phyloP scores from a whole-genome alignment of 192 early-diverging fungal species.

The Entomortierella beljakovae region DNA sequence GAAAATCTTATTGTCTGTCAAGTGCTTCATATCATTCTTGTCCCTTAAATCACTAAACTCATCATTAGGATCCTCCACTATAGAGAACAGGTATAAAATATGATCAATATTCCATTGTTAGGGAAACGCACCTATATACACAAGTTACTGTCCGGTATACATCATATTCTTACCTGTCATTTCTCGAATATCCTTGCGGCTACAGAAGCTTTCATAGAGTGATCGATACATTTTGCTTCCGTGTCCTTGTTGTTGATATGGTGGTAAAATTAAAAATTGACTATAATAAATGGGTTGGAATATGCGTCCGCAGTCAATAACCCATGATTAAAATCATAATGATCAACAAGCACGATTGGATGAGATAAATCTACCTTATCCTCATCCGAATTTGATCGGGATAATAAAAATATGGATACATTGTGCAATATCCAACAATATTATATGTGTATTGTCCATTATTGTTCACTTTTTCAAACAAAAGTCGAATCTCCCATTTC shows the following conservation, averaged over 20 bases:
- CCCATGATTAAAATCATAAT: neutral
- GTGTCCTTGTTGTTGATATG: conserved; percentile 86
- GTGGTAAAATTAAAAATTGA: conserved; percentile 95
- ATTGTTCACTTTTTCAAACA: conserved; percentile 66
- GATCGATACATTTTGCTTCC: conserved; percentile 78
- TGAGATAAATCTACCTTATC: conserved; percentile 72
- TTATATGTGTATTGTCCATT: conserved; percentile 67
- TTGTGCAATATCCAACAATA: conserved; percentile 86
- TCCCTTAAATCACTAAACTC: conserved; percentile 89
- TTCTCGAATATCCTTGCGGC: conserved; percentile 62
- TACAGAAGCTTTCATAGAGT: conserved; percentile 65
- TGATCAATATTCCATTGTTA: too few species aligned
- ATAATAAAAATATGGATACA: conserved; percentile 89
- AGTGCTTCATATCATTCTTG: conserved; percentile 77
- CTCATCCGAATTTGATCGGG: conserved; percentile 82
- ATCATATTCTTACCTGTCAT: conserved; percentile 76
- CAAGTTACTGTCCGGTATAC: too few species aligned
- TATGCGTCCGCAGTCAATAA: neutral
- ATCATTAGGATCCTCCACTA: conserved; percentile 96
- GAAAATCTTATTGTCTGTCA: conserved; percentile 69
- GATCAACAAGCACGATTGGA: neutral
- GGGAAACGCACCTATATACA: too few species aligned
- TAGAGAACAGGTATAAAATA: neutral
- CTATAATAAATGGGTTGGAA: conserved; percentile 49
- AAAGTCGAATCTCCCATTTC: conserved; percentile 79